Conservation (phyloP, 345 rosid species). For the Rhodamnia rubescens region DNA sequence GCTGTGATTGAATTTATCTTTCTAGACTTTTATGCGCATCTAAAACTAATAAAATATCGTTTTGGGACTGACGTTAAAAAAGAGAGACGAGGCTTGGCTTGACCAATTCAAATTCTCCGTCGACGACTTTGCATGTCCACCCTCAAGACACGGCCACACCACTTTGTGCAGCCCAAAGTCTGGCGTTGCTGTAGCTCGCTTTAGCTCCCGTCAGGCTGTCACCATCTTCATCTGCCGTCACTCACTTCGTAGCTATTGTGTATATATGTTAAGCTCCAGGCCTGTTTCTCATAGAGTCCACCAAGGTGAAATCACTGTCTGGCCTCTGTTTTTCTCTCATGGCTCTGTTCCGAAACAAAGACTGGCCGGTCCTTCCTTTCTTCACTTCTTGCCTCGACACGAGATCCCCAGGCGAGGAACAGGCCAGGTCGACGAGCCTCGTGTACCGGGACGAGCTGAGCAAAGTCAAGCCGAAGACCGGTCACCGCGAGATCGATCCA, state of each 20-base stretch:
- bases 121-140: not conserved
- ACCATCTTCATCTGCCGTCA: not conserved
- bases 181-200: not conserved
- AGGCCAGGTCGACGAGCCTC: not conserved
- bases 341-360: not conserved
- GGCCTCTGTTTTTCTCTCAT: not conserved
- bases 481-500: slow-evolving; percentile 4
- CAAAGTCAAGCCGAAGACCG: not conserved
- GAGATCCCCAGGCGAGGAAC: not conserved
- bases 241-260: no score
- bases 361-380: not conserved
- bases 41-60: not conserved
- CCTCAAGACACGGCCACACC: not conserved
- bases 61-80: not conserved
- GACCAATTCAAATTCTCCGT: not conserved
- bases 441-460: slow-evolving; percentile 17
- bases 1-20: not conserved
- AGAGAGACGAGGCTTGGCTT: not conserved
- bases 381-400: not conserved
- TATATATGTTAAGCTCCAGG: no score
- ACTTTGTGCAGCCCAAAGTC: not conserved
- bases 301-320: not conserved
- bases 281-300: no score
- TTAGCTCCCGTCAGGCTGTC: not conserved
- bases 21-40: not conserved